phyloP scores from a whole-genome alignment of 305 asterid genomes.

The Ilex paraguariensis region DNA sequence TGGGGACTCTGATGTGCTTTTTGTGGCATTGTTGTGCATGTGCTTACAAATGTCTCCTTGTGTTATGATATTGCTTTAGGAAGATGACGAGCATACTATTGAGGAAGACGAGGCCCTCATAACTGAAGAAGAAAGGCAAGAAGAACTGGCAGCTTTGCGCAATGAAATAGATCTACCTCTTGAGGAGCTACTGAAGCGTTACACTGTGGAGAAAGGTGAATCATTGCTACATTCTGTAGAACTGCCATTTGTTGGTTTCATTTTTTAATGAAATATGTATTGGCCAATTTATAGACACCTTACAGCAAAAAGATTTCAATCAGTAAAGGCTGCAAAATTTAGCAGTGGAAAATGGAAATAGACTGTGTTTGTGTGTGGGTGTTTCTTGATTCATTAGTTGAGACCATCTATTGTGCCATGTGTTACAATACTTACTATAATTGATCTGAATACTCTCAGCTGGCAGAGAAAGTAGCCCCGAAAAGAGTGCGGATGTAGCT shows the following conservation, averaged over 20 bases:
- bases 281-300: neutral
- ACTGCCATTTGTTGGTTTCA: neutral
- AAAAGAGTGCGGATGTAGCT: slow-evolving; percentile 30
- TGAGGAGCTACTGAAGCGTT: slow-evolving; percentile 82
- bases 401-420: slow-evolving; percentile 11
- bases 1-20: slow-evolving; percentile 7
- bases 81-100: slow-evolving; percentile 96
- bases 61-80: slow-evolving; percentile 58
- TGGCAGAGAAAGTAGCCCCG: slow-evolving; percentile 43
- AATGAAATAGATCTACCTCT: slow-evolving; percentile 85
- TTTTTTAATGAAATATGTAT: neutral
- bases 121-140: slow-evolving; percentile 92
- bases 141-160: slow-evolving; percentile 81
- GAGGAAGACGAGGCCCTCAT: slow-evolving; percentile 96
- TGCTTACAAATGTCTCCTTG: slow-evolving; percentile 28
- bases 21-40: slow-evolving; percentile 4
- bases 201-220: slow-evolving; percentile 53
- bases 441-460: slow-evolving; percentile 38
- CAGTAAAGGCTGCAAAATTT: too few species aligned
- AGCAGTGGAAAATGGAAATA: too few species aligned
- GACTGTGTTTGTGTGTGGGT: too few species aligned
- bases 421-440: slow-evolving; percentile 16
- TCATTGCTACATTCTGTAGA: neutral
- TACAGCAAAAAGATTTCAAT: neutral
- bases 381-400: neutral